phyloP scores from a whole-genome alignment of 352 stramenopile species.

The Phytophthora crassamura region DNA sequence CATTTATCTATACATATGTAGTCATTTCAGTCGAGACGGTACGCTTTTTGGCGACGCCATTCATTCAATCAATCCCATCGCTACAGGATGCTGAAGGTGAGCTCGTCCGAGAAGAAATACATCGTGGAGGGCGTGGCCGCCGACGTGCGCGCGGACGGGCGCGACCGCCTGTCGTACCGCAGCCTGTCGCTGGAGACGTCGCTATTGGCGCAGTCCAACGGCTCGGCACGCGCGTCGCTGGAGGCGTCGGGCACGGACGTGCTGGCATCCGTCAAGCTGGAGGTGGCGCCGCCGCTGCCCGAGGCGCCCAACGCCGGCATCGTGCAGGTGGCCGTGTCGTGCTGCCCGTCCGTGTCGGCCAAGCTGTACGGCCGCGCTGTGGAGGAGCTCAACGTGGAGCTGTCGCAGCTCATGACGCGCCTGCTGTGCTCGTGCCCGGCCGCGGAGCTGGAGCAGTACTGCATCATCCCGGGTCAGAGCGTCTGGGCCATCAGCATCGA shows the following conservation, averaged over 20 bases:
- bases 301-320: conserved; percentile 59
- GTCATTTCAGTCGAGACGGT: no score
- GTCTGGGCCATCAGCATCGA: conserved; percentile 80
- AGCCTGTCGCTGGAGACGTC: conserved; percentile 71
- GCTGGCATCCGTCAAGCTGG: conserved; percentile 80
- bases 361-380: conserved; percentile 74
- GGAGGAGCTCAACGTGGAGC: conserved; percentile 81
- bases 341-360: conserved; percentile 75
- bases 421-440: conserved; percentile 62
- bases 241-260: conserved; percentile 75
- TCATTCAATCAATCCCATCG: conserved; percentile 10
- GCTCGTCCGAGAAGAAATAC: conserved; percentile 74
- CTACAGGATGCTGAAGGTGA: conserved; percentile 80
- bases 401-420: conserved; percentile 81
- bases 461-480: conserved; percentile 75
- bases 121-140: conserved; percentile 76
- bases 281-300: conserved; percentile 57
- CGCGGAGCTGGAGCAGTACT: conserved; percentile 63
- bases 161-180: conserved; percentile 69
- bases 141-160: conserved; percentile 75
- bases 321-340: conserved; percentile 63
- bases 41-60: neutral
- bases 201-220: conserved; percentile 79
- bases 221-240: conserved; percentile 74
- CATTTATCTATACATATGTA: no score